Percentiles rank a stretch among this genome's conserved stretches.
Conservation (phyloP, 2,329 filamentous ascomycete genomes). For the Aspergillus intermedius region DNA sequence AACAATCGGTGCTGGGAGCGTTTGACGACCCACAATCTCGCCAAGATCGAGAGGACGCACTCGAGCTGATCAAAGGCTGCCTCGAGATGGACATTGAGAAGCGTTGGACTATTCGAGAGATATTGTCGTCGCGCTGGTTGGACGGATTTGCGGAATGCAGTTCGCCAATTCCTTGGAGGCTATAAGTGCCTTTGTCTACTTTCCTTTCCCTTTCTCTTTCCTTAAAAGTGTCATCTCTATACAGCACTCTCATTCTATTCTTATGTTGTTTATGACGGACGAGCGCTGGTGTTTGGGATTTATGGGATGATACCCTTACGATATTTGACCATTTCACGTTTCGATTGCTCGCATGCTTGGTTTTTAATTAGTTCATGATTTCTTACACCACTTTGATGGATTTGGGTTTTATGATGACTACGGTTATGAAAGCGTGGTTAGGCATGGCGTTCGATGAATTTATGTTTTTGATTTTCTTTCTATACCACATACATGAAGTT, state of each 20-base stretch:
- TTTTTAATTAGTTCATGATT: slow-evolving; percentile 2
- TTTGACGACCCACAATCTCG: slow-evolving; percentile 29
- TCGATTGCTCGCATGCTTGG: neutral
- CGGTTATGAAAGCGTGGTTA: too few species aligned
- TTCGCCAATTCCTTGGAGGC: slow-evolving; percentile 29
- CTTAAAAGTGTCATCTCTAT: slow-evolving; percentile 2
- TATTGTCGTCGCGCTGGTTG: slow-evolving; percentile 53
- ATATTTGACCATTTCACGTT: too few species aligned
- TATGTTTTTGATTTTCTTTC: too few species aligned
- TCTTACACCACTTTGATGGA: too few species aligned
- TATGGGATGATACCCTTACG: too few species aligned
- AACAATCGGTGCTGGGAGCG: slow-evolving; percentile 42
- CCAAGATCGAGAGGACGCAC: slow-evolving; percentile 43
- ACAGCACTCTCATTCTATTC: neutral
- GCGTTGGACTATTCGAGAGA: slow-evolving; percentile 53
- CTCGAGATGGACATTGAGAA: slow-evolving; percentile 50
- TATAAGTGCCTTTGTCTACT: slow-evolving; percentile 19
- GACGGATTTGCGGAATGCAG: slow-evolving; percentile 31
- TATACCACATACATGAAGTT: too few species aligned
- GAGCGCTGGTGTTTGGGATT: slow-evolving; percentile 17
- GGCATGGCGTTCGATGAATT: too few species aligned
- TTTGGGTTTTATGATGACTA: too few species aligned
- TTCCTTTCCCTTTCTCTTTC: slow-evolving; percentile 5
- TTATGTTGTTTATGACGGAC: neutral
- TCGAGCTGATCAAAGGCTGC: slow-evolving; percentile 55